Conservation (phyloP, 2,329 filamentous ascomycete species). For the Curvularia sp. region DNA sequence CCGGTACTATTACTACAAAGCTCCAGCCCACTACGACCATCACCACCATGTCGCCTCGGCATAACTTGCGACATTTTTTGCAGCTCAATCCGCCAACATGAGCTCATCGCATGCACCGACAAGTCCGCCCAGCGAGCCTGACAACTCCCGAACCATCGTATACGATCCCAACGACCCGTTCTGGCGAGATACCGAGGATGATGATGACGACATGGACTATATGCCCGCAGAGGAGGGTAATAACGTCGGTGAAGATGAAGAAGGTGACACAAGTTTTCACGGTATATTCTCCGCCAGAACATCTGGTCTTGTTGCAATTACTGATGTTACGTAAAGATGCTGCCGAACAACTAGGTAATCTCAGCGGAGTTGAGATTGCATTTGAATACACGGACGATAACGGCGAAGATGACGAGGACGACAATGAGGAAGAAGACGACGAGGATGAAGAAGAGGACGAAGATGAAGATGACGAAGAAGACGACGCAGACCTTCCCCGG, state of each 20-base stretch:
- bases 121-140: conserved; percentile 35
- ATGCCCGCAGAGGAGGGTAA: conserved; percentile 53
- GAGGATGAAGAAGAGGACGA: conserved; percentile 46
- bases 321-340: conserved; percentile 42
- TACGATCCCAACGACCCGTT: conserved; percentile 46
- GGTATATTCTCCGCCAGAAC: conserved; percentile 27
- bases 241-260: conserved; percentile 50
- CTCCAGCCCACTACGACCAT: conserved; percentile 13
- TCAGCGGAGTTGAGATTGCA: conserved; percentile 52
- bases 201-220: conserved; percentile 60
- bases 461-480: conserved; percentile 30
- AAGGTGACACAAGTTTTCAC: conserved; percentile 47
- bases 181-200: conserved; percentile 44
- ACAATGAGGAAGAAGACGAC: conserved; percentile 29
- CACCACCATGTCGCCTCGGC: conserved; percentile 13
- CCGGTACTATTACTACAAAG: conserved; percentile 17
- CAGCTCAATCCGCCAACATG: conserved; percentile 27
- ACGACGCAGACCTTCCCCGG: conserved; percentile 21
- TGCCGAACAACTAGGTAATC: conserved; percentile 51
- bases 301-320: neutral
- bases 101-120: conserved; percentile 34
- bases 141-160: conserved; percentile 34
- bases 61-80: conserved; percentile 6
- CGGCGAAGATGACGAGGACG: conserved; percentile 43
- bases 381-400: conserved; percentile 51